Percentiles rank a stretch among this genome's conserved stretches.
These are phyloP conservation scores for Myxozyma lipomycoides DNA, from an alignment of 805 yeast species.

Conservation along the genomic window DNA sequence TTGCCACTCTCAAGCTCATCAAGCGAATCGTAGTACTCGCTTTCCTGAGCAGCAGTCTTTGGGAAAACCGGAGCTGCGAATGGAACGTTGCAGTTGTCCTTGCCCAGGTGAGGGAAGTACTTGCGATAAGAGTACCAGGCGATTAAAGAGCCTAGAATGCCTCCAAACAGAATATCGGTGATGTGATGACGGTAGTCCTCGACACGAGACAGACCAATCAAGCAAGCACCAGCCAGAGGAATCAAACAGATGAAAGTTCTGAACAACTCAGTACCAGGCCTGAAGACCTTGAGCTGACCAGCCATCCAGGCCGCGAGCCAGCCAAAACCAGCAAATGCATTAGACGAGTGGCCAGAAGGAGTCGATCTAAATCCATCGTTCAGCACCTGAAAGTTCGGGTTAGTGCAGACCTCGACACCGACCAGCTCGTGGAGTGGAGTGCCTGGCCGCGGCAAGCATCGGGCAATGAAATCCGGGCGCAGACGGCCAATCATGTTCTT, in stretches of 20 bases:
- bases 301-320: slow-evolving; percentile 50
- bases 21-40: slow-evolving; percentile 25
- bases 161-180: slow-evolving; percentile 77
- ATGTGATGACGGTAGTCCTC: slow-evolving; percentile 94
- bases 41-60: slow-evolving; percentile 4
- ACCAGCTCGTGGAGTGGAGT: slow-evolving; percentile 47
- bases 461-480: slow-evolving; percentile 86
- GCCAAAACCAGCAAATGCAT: slow-evolving; percentile 49
- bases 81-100: slow-evolving; percentile 28
- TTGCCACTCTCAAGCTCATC: slow-evolving; percentile 28
- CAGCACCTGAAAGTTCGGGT: slow-evolving; percentile 34
- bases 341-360: slow-evolving; percentile 59
- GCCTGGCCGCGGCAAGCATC: slow-evolving; percentile 65
- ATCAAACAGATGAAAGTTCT: slow-evolving; percentile 32
- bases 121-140: slow-evolving; percentile 59
- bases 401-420: slow-evolving; percentile 41
- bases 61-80: slow-evolving; percentile 25
- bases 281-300: slow-evolving; percentile 48
- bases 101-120: slow-evolving; percentile 44
- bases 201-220: slow-evolving; percentile 81
- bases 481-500: slow-evolving; percentile 86
- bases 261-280: slow-evolving; percentile 33
- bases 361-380: slow-evolving; percentile 55
- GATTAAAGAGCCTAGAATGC: slow-evolving; percentile 56
- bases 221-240: slow-evolving; percentile 46